phyloP scores from a whole-genome alignment of 1,284 basidiomycete genomes.

The Malassezia psittaci region DNA sequence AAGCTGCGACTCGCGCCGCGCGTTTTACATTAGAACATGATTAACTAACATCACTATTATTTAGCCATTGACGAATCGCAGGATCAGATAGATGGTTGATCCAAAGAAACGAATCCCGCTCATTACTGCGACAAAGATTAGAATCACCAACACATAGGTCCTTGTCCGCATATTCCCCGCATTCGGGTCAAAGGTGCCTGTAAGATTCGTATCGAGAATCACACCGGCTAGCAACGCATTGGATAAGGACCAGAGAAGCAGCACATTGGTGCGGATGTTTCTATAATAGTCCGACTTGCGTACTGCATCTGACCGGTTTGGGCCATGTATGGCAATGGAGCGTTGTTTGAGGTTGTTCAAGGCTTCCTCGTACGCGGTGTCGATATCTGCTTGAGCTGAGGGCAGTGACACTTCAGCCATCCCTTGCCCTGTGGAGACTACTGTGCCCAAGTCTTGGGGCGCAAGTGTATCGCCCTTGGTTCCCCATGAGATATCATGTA shows the following conservation, averaged over 20 bases:
- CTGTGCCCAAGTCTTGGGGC: slow-evolving; percentile 40
- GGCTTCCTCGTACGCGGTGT: slow-evolving; percentile 78
- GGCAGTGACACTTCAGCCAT: slow-evolving; percentile 76
- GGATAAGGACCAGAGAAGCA: slow-evolving; percentile 70
- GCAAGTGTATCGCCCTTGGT: slow-evolving; percentile 48
- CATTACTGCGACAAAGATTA: slow-evolving; percentile 42
- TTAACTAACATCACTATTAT: background rate
- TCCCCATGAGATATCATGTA: slow-evolving; percentile 47
- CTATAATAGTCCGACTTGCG: slow-evolving; percentile 48
- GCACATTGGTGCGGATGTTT: slow-evolving; percentile 78
- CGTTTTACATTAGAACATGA: background rate
- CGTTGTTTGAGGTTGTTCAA: slow-evolving; percentile 67
- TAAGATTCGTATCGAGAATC: slow-evolving; percentile 30
- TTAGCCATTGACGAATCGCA: slow-evolving; percentile 26
- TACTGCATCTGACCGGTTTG: slow-evolving; percentile 28
- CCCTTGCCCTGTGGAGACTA: slow-evolving; percentile 43
- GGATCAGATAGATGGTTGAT: slow-evolving; percentile 32
- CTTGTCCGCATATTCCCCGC: slow-evolving; percentile 31
- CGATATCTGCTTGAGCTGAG: slow-evolving; percentile 73
- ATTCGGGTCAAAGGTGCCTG: slow-evolving; percentile 23
- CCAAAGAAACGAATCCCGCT: slow-evolving; percentile 39
- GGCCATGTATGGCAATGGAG: slow-evolving; percentile 49
- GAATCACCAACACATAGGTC: slow-evolving; percentile 40
- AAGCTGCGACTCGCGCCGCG: slow-evolving; percentile 29
- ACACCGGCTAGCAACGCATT: slow-evolving; percentile 52